These are phyloP conservation scores for Porpolomopsis calyptriformis DNA, from an alignment of 768 basidiomycete genomes.

Conservation along the genomic window DNA sequence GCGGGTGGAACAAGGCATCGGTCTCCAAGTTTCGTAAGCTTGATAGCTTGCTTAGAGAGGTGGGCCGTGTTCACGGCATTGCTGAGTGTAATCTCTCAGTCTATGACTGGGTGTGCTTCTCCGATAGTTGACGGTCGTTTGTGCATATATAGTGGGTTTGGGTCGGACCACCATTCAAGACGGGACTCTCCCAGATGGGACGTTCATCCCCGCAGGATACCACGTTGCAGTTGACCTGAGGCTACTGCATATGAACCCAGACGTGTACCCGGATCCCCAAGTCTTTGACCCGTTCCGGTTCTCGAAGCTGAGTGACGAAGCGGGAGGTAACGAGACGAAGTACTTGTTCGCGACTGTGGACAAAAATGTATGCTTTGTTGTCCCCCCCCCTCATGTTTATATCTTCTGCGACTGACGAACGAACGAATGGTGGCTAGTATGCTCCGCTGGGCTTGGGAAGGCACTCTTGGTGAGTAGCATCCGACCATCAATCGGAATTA, in stretches of 20 bases:
- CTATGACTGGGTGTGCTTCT: background rate
- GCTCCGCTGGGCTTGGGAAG: slow-evolving; percentile 30
- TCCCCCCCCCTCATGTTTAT: slow-evolving; percentile 4
- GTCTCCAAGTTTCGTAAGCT: slow-evolving; percentile 4
- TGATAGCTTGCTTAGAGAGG: slow-evolving; percentile 2
- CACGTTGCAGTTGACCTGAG: slow-evolving; percentile 26
- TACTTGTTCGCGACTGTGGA: slow-evolving; percentile 27
- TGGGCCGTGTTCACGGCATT: slow-evolving; percentile 1
- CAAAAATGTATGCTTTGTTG: slow-evolving; percentile 18
- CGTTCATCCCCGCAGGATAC: slow-evolving; percentile 21
- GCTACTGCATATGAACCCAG: slow-evolving; percentile 24
- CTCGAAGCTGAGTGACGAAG: slow-evolving; percentile 22
- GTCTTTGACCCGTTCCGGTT: slow-evolving; percentile 28
- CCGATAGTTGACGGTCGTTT: too few species aligned
- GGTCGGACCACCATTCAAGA: slow-evolving; percentile 19
- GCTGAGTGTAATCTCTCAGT: background rate
- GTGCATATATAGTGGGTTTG: slow-evolving; percentile 21
- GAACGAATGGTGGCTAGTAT: slow-evolving; percentile 25
- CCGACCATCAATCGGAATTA: background rate
- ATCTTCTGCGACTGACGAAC: slow-evolving; percentile 5
- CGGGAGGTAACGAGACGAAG: slow-evolving; percentile 19
- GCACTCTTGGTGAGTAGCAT: slow-evolving; percentile 1
- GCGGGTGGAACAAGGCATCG: slow-evolving; percentile 7
- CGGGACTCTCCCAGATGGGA: slow-evolving; percentile 24
- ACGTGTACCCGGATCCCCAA: slow-evolving; percentile 25